Base-by-base conservation (phyloP, 2,329 filamentous ascomycete species). In the Sarocladium oryzae region DNA sequence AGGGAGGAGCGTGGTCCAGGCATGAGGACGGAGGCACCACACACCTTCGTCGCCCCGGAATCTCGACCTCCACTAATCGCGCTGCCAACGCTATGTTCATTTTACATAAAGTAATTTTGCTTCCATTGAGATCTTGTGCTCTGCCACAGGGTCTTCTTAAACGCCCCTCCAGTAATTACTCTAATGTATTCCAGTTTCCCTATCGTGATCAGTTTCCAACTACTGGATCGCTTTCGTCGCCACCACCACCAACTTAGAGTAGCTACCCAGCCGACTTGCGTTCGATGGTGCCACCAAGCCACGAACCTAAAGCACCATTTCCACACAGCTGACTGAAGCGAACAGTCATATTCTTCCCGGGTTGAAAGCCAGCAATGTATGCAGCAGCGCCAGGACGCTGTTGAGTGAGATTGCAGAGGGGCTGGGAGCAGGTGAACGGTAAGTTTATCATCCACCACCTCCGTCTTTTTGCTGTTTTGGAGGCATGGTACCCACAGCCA, bases 241-340 rank as follows among this genome's bases (percentile, higher is more conserved):
- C 11, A 36, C 33, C 33, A 36, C 15, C 33, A 10, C 33, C 6
- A 8, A n/a, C 6, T n/a, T n/a, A n/a, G n/a, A n/a, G n/a, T n/a
- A n/a, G n/a, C n/a, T n/a, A n/a, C n/a, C n/a, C n/a, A n/a, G n/a
- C n/a, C n/a, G n/a, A n/a, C n/a, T n/a, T n/a, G n/a, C n/a, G n/a
- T n/a, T n/a, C n/a, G n/a, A n/a, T n/a, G n/a, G 36, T 40, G 36
- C 36, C 16, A 40, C 36, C 36, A 40, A n/a, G 36, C 36, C n/a
- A 40, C 36, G 7, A 21, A 16, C 20, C 21, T 40, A 40, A 18
- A n/a, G 36, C 36, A n/a, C n/a, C n/a, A n/a, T n/a, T n/a, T n/a
- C n/a, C n/a, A n/a, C n/a, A n/a, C n/a, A n/a, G n/a, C n/a, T n/a
- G n/a, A n/a, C n/a, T n/a, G n/a, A n/a, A n/a, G n/a, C n/a, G n/a